Conservation (phyloP, 2,329 filamentous ascomycete genomes). For the Penicillium occitanis region DNA sequence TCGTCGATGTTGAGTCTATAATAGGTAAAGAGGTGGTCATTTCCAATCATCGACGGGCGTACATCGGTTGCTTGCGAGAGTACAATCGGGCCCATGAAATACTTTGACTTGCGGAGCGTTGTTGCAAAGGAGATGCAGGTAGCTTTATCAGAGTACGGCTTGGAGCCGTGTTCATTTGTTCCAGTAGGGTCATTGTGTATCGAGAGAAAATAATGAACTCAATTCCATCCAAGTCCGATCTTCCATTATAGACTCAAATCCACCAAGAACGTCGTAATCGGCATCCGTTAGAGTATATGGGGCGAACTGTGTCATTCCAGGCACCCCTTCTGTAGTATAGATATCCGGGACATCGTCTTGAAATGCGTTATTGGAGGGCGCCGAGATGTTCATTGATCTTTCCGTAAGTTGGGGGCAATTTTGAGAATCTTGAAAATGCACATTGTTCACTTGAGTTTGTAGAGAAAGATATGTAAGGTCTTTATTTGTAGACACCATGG, state of each 20-base stretch:
- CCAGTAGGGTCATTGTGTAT: background rate
- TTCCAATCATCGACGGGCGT: background rate
- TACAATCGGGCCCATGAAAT: background rate
- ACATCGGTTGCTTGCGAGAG: background rate
- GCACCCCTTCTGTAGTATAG: background rate
- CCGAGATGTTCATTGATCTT: background rate
- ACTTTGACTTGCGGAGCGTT: background rate
- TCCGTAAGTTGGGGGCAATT: background rate
- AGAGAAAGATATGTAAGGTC: conserved; percentile 1
- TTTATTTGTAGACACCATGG: background rate
- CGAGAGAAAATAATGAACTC: background rate
- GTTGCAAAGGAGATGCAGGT: background rate
- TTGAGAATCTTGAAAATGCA: background rate
- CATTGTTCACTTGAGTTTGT: background rate
- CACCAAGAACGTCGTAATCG: background rate
- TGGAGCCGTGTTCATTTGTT: background rate
- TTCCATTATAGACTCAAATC: background rate
- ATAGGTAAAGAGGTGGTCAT: background rate
- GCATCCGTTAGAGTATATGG: background rate
- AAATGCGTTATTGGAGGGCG: background rate
- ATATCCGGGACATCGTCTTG: background rate
- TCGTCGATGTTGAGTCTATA: background rate
- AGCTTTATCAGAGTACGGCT: background rate
- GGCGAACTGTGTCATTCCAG: background rate
- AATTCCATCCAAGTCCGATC: conserved; percentile 7